These are phyloP conservation scores for Fusarium sp. DNA, from an alignment of 2,329 filamentous ascomycete genomes.

Conservation along the genomic window DNA sequence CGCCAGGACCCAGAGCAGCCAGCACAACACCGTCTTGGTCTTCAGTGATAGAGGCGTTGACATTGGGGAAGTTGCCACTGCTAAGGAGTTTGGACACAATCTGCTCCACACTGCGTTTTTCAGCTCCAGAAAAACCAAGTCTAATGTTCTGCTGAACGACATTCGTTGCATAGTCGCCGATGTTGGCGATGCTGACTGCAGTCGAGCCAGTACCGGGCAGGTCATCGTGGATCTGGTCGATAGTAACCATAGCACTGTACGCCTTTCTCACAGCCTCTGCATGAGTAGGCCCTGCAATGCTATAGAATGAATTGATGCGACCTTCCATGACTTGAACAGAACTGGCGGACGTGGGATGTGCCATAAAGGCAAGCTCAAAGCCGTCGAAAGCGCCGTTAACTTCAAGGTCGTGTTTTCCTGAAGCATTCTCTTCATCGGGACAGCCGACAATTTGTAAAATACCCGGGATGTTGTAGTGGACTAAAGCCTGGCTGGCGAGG, in stretches of 20 bases:
- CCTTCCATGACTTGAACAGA: background rate
- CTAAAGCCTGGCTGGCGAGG: background rate
- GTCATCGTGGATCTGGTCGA: background rate
- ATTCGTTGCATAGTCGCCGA: background rate
- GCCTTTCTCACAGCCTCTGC: background rate
- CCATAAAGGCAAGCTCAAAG: background rate
- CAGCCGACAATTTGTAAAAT: background rate
- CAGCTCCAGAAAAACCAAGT: background rate
- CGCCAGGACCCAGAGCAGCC: background rate
- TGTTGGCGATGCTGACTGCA: background rate
- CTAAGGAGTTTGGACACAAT: fast-evolving
- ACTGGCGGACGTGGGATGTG: background rate
- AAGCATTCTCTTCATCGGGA: background rate
- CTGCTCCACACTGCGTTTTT: background rate
- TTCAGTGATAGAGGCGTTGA: background rate
- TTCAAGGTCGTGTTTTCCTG: background rate
- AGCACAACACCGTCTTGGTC: background rate
- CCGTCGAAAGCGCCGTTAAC: background rate
- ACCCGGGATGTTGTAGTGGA: background rate
- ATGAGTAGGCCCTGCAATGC: background rate
- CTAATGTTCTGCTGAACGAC: background rate
- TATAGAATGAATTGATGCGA: background rate
- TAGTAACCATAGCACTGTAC: background rate
- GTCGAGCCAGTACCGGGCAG: background rate
- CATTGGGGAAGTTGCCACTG: background rate